Evolutionary conservation across 140 eudicot species (phyloP), one percentile per base, ranked within the genome.

Genomic region (Stevia rebaudiana): DNA sequence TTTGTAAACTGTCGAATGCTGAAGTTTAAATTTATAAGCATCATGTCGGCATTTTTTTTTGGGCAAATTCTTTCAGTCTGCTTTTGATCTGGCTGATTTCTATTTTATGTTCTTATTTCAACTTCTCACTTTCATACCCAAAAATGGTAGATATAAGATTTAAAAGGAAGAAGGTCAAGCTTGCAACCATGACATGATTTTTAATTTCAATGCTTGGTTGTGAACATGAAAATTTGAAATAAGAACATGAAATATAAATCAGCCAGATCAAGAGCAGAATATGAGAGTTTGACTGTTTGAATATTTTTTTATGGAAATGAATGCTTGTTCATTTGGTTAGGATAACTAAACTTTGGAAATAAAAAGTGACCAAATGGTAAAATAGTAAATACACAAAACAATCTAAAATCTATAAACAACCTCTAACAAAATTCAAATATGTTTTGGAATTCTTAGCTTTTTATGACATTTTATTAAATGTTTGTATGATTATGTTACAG

Each of bases 401-500:
- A 52, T 12, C n/a, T 35, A 19, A 60, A 60, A 53, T 5, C 28
- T 33, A 11, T 59, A 18, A 35, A 30, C 39, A 40, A 11, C n/a
- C 12, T 11, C 2, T 48, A 5, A 9, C 12, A 11, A 13, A 12
- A 11, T 65, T n/a, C 49, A 21, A 18, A 19, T 35, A 21, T 21
- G 18, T 67, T 35, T 52, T 39, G 56, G 31, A 19, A 18, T 69
- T 55, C 16, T 30, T 56, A 25, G 23, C 19, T 18, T 56, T 56
- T 16, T 17, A 15, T 49, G 47, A 2, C 39, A 35, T n/a, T 10
- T 19, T 37, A 30, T 2, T 39, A 55, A 17, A 36, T 62, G 35
- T 55, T 63, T 59, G 1, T 68, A 24, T 48, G 46, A 30, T 35
- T 58, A 23, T 73, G 62, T 61, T 58, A 50, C 95, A 92, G 98